phyloP scores from a whole-genome alignment of 257 asterid genomes.

The Asclepias syriaca region DNA sequence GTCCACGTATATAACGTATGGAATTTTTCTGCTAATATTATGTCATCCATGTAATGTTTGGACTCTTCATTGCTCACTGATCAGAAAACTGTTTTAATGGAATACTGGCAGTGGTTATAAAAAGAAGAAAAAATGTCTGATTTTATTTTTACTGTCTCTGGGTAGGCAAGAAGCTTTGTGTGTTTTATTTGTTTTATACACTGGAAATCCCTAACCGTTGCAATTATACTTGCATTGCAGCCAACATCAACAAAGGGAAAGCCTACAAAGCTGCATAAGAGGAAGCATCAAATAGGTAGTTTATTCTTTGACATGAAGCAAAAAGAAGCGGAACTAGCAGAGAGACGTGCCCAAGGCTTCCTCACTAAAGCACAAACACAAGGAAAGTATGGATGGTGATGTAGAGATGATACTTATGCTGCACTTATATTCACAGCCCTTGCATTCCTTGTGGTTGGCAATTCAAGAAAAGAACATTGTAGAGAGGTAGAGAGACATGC shows the following conservation, averaged over 20 bases:
- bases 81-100: not conserved
- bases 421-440: not conserved
- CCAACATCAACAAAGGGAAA: conserved; percentile 80
- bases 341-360: conserved; percentile 75
- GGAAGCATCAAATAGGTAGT: conserved; percentile 90
- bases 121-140: not conserved
- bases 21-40: not conserved
- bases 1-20: not conserved
- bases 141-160: not conserved
- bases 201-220: conserved; percentile 10
- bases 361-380: conserved; percentile 97
- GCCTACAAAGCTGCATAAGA: conserved; percentile 85
- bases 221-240: conserved; percentile 35
- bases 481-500: conserved; percentile 64
- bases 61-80: not conserved
- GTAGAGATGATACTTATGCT: not conserved
- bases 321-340: conserved; percentile 76
- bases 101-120: not conserved
- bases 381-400: conserved; percentile 91
- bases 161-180: not conserved
- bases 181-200: not conserved
- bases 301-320: conserved; percentile 76
- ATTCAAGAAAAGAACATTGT: too few relatives aligned
- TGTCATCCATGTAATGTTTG: not conserved
- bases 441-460: too few relatives aligned